These are phyloP conservation scores for Fusarium mundagurra DNA, from an alignment of 2,329 filamentous ascomycete genomes.

Conservation along the genomic window DNA sequence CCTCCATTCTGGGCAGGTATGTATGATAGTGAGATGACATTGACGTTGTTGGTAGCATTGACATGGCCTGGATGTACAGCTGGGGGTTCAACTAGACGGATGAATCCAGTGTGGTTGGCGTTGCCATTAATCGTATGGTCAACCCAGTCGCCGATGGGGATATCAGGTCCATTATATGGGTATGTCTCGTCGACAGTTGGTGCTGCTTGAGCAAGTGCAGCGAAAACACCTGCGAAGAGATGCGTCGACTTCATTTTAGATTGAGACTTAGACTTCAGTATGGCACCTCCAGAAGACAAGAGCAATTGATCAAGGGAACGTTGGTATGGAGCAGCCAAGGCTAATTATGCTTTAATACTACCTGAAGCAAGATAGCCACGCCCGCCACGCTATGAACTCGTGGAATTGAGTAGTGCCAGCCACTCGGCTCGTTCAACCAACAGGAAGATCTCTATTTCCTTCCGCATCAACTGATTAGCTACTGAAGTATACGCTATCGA, in stretches of 20 bases:
- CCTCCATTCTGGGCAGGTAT: neutral
- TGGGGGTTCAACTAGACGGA: neutral
- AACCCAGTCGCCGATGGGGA: neutral
- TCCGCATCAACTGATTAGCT: neutral
- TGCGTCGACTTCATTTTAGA: accelerated
- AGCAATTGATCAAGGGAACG: neutral
- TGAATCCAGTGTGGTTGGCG: neutral
- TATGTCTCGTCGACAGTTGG: neutral
- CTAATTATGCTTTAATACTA: neutral
- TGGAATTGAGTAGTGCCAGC: neutral
- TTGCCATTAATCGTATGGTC: neutral
- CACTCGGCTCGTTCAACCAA: neutral
- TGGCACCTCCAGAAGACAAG: accelerated
- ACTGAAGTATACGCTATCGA: neutral
- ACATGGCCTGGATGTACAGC: neutral
- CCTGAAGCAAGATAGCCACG: accelerated
- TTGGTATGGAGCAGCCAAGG: neutral
- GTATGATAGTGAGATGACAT: neutral
- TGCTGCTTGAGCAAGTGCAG: neutral
- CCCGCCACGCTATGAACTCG: neutral
- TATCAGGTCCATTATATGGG: neutral
- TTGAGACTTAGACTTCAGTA: accelerated
- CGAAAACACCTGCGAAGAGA: neutral
- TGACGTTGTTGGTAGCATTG: neutral
- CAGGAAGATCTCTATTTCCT: accelerated